Evolutionary conservation across 495 filamentous ascomycete species (phyloP).

Genomic region (Daldinia grandis): DNA sequence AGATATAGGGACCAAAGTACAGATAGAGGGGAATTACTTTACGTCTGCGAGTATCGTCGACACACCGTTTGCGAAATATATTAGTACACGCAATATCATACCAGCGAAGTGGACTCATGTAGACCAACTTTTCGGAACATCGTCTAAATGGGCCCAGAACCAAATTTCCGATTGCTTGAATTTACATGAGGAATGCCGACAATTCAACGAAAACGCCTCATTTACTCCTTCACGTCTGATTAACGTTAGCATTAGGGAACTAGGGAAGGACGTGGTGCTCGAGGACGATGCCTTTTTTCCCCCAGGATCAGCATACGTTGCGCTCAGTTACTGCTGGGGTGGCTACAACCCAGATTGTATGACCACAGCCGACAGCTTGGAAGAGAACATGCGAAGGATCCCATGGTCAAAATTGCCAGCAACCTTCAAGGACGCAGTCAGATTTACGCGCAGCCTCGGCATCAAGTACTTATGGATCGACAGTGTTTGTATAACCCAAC

Average conservation of each 20-base stretch:
- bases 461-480: conserved; percentile 51
- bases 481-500: conserved; percentile 46
- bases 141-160: conserved; percentile 6
- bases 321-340: conserved; percentile 25
- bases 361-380: conserved; percentile 16
- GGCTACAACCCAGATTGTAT: conserved; percentile 16
- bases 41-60: neutral
- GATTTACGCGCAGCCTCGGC: conserved; percentile 29
- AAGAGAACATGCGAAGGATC: conserved; percentile 18
- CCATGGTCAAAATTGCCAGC: conserved; percentile 12
- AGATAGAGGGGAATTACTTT: neutral
- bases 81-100: neutral
- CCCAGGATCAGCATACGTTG: conserved; percentile 9
- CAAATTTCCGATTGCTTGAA: conserved; percentile 1
- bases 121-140: neutral
- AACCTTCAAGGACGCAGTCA: conserved; percentile 48
- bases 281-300: neutral
- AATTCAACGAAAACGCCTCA: neutral
- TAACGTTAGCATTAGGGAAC: neutral
- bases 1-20: neutral
- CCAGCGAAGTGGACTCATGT: neutral
- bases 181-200: neutral
- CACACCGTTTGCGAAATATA: neutral
- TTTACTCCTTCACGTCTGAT: conserved; percentile 13
- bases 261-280: conserved; percentile 2